Evolutionary conservation across 2,329 filamentous ascomycete species (phyloP).

Genomic region (Magnaporthales sp.): DNA sequence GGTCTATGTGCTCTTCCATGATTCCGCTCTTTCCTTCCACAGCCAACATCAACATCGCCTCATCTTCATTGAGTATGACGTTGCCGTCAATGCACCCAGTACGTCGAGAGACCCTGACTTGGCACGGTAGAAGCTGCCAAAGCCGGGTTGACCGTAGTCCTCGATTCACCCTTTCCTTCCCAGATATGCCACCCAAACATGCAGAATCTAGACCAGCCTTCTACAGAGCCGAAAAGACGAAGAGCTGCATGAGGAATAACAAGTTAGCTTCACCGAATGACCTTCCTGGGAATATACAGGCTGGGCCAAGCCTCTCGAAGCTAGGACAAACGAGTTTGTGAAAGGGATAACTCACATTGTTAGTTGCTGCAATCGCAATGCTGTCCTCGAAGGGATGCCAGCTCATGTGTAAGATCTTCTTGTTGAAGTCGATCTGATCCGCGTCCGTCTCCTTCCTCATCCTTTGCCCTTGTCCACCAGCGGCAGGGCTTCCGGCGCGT

Average conservation of each 20-base stretch:
- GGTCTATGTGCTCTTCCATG: neutral
- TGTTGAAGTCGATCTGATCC: conserved; percentile 99
- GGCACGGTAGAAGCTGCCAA: neutral
- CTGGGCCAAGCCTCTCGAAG: neutral
- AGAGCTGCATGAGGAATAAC: conserved; percentile 17
- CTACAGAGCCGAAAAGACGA: conserved; percentile 19
- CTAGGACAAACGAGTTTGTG: neutral
- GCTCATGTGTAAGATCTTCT: conserved; percentile 99
- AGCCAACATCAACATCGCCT: neutral
- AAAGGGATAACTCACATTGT: conserved; percentile 70
- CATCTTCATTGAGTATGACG: neutral
- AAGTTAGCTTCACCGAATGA: neutral
- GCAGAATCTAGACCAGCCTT: conserved; percentile 3
- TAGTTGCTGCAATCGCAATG: conserved; percentile 97
- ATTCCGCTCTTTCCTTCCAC: neutral
- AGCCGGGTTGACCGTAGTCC: neutral
- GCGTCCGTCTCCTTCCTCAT: conserved; percentile 99
- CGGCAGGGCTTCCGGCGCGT: conserved; percentile 79
- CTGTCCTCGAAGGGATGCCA: conserved; percentile 99
- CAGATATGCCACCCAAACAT: neutral
- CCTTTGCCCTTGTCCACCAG: conserved; percentile 72
- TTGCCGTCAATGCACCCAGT: neutral
- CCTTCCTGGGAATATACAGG: neutral
- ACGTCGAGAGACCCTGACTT: neutral
- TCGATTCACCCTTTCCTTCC: neutral